Base-by-base conservation (phyloP, 148 eudicot genomes). In the Chenopodium album region DNA sequence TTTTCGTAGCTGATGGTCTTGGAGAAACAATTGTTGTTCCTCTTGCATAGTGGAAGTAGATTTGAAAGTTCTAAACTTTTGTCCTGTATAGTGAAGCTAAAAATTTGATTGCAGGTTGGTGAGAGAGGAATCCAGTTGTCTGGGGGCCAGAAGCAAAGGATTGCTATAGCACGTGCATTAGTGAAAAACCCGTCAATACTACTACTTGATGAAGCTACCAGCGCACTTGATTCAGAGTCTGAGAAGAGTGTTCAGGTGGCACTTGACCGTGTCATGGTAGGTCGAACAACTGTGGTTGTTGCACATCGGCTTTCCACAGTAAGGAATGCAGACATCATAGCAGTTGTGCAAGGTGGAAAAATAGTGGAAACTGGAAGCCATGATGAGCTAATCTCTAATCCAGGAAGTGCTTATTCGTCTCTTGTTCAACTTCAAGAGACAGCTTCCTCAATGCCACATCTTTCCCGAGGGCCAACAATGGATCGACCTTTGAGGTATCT, bases 211-310 rank as follows among this genome's bases (percentile, higher is more conserved):
- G 99, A 95, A 87, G 99, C 99, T 26, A 95, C 99, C 28, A 95
- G 99, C 83, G 99, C 99, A 54, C 94, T 95, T 71, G 99, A 95
- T 84, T 93, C 98, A 2, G 99, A 91, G 86, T 95, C 97, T 41
- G 99, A 95, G 85, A 95, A 91, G 87, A 92, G 95, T 84, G 98
- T 95, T 20, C 99, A 95, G 80, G 94, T 91, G 85, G 99, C 99
- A 22, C 94, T 95, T 76, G 99, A 95, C 77, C 99, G 95, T 76
- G 98, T 94, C 76, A 95, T 95, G 99, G 95, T 95, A 78, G 99
- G 99, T 59, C 84, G 98, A 65, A 95, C 99, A 74, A 95, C 98
- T 60, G 84, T 95, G 12, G 85, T 95, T 54, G 98, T 95, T 67
- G 99, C 99, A 47, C 99, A 95, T 78, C 92, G 99, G 29, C 90